These are phyloP conservation scores for Boechera retrofracta DNA, from an alignment of 345 rosid genomes.

Conservation along the genomic window DNA sequence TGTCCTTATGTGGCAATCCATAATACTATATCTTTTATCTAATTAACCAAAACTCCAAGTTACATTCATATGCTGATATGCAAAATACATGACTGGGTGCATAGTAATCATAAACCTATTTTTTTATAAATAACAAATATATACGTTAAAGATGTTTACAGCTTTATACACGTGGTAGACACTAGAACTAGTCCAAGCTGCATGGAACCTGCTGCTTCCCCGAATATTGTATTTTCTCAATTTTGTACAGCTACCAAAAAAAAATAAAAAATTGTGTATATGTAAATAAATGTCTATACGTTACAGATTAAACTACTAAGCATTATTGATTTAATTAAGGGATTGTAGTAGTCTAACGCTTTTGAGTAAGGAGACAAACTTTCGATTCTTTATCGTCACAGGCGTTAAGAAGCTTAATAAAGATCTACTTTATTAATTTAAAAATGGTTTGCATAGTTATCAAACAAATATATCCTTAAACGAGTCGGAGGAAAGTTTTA, in stretches of 20 bases:
- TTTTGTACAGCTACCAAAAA: slow-evolving; percentile 12
- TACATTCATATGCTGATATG: neutral
- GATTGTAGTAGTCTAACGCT: neutral
- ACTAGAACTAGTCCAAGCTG: slow-evolving; percentile 42
- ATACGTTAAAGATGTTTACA: slow-evolving; percentile 6
- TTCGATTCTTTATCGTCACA: slow-evolving; percentile 4
- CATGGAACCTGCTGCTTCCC: slow-evolving; percentile 41
- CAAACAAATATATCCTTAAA: no score
- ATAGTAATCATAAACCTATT: neutral
- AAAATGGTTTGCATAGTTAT: no score
- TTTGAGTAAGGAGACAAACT: neutral
- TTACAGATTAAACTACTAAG: neutral
- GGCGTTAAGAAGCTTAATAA: neutral
- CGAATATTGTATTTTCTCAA: neutral
- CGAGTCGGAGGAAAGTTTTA: no score
- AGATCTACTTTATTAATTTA: neutral
- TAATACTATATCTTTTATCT: neutral
- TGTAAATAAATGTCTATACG: neutral
- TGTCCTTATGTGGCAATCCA: neutral
- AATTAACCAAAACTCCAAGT: neutral
- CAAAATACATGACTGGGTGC: neutral
- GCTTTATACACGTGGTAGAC: slow-evolving; percentile 34
- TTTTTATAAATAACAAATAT: neutral
- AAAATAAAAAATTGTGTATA: neutral
- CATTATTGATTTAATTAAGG: neutral